Evolutionary conservation across 2,329 filamentous ascomycete genomes (phyloP), one percentile per base, ranked within the genome.

Genomic region (Lasiodiplodia hormozganensis): DNA sequence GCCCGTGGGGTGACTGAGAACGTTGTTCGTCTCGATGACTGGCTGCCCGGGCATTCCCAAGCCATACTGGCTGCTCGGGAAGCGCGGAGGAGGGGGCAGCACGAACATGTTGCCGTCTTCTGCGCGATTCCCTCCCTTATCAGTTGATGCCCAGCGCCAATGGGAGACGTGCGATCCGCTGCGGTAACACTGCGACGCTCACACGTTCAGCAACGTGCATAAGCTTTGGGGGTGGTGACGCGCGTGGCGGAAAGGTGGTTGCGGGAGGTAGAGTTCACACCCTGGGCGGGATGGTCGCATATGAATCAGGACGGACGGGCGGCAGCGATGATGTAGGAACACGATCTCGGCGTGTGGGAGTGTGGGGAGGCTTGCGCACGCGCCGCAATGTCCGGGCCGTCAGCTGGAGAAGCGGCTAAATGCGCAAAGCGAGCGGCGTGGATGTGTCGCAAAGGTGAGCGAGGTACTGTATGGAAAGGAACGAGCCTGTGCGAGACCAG

Each of bases 21-120:
- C 91, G 78, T 98, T 99, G 81, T 96, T 97, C 66, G 95, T 97
- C 85, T 99, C 96, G 76, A 97, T 91, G 79, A 97, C 67, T n/a
- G 67, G 58, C 52, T 68, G 67, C 31, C 67, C 67, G 16, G 67
- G 58, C 67, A 68, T 64, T 21, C 67, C 67, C 58, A 68, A 40
- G 67, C 67, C 67, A 65, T 92, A 92, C 72, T 90, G 89, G 75
- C 88, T 86, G 72, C 89, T 88, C 68, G 92, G 91, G 84, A 97
- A 97, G 36, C 67, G 67, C 49, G 67, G 67, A 31, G 67, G 58
- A 64, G 67, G 67, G 51, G 67, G 67, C 54, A 68, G 67, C 51
- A 68, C 65, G 43, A 67, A 67, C 65, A 67, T 67, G 18, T 58
- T 43, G 65, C 47, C 43, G 25, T 53, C 43, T 52, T 49, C 65